Conservation (phyloP, 495 filamentous ascomycete genomes). For the Aspergillus haitiensis region DNA sequence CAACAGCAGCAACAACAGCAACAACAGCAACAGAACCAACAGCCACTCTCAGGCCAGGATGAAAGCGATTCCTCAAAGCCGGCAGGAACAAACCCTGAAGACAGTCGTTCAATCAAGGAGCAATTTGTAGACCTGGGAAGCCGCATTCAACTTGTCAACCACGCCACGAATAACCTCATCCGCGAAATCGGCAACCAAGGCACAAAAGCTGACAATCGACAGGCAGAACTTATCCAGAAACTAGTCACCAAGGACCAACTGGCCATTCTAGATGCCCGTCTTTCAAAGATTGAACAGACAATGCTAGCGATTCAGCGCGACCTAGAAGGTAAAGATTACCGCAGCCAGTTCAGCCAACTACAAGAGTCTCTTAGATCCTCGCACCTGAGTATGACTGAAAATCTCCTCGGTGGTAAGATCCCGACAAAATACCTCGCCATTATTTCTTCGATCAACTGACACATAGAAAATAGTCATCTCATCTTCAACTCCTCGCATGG, state of each 20-base stretch:
- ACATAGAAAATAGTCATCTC: slow-evolving; percentile 51
- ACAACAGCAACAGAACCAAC: slow-evolving; percentile 31
- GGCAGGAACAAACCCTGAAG: slow-evolving; percentile 25
- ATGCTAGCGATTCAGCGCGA: slow-evolving; percentile 60
- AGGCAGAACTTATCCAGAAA: slow-evolving; percentile 56
- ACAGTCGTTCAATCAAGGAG: slow-evolving; percentile 36
- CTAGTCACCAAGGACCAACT: slow-evolving; percentile 53
- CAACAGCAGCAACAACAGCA: slow-evolving; percentile 26
- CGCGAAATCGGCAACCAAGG: slow-evolving; percentile 55
- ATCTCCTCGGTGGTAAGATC: slow-evolving; percentile 40
- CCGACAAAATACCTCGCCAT: not conserved
- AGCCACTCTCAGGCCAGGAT: slow-evolving; percentile 37
- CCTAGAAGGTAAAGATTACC: slow-evolving; percentile 70
- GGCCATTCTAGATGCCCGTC: slow-evolving; percentile 50
- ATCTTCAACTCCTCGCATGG: slow-evolving; percentile 63
- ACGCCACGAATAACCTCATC: slow-evolving; percentile 68
- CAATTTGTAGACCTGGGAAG: slow-evolving; percentile 83
- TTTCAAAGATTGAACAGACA: slow-evolving; percentile 59
- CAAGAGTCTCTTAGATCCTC: slow-evolving; percentile 71
- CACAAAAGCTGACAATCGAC: slow-evolving; percentile 55
- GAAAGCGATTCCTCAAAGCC: slow-evolving; percentile 22
- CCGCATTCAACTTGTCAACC: slow-evolving; percentile 73
- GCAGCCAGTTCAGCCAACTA: slow-evolving; percentile 65
- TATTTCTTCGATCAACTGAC: not conserved
- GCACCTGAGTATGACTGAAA: slow-evolving; percentile 64